These are phyloP conservation scores for Salmacisia buchloeana DNA, from an alignment of 1,284 basidiomycete species.

Conservation along the genomic window DNA sequence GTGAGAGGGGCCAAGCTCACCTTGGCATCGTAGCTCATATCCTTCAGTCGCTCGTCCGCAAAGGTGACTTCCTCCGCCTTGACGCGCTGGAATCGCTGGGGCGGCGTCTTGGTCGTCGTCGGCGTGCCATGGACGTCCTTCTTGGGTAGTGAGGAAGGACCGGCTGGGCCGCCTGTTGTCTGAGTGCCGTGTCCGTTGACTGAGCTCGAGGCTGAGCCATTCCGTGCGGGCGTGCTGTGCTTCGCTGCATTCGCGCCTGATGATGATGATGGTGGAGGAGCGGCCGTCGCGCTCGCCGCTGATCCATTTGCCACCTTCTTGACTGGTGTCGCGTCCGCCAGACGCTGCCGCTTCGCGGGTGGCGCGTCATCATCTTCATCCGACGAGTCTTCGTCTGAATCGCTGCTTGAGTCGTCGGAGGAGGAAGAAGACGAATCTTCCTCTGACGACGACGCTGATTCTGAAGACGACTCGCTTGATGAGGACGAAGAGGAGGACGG, in stretches of 20 bases:
- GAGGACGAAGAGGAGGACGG: conserved; percentile 23
- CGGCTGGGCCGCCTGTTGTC: too few species aligned
- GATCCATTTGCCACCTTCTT: not conserved
- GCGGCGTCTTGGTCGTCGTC: conserved; percentile 21
- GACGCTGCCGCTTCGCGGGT: conserved; percentile 10
- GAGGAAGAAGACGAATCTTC: conserved; percentile 28
- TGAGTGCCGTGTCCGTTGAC: not conserved
- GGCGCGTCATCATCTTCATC: conserved; percentile 2
- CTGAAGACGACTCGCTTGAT: conserved; percentile 8
- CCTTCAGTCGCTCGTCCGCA: conserved; percentile 61
- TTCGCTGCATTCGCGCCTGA: too few species aligned
- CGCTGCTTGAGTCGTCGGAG: conserved; percentile 17
- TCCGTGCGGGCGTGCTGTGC: too few species aligned
- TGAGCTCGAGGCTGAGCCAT: not conserved
- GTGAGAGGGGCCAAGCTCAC: not conserved
- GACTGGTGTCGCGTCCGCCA: not conserved
- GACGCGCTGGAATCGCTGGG: conserved; percentile 67
- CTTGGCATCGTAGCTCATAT: conserved; percentile 78
- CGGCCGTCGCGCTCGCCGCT: too few species aligned
- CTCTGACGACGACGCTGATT: conserved; percentile 13
- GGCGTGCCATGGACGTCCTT: too few species aligned
- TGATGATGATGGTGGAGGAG: too few species aligned
- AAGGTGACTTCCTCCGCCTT: conserved; percentile 63
- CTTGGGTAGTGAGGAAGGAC: too few species aligned
- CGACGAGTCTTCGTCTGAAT: conserved; percentile 8